Percentiles rank a stretch among this genome's conserved stretches.
Evolutionary conservation across 2,329 filamentous ascomycete species (phyloP).

Genomic region (Hymenoscyphus fraxineus): DNA sequence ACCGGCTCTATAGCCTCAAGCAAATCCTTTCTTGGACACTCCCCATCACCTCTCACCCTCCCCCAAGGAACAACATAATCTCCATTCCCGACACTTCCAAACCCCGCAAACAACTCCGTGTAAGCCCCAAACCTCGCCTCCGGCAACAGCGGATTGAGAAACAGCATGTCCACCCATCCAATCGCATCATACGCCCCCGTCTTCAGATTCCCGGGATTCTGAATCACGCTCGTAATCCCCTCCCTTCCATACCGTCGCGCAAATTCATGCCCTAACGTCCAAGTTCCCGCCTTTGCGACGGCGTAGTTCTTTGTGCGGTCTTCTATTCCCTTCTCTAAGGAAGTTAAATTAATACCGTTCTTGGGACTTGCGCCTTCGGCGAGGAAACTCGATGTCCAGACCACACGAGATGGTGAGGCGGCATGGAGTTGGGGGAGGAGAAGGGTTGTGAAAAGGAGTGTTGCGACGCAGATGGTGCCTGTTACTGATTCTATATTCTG

Average conservation of each 20-base stretch:
- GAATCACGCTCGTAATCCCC: conserved; percentile 13
- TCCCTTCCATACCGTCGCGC: conserved; percentile 11
- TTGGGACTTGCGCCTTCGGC: conserved; percentile 17
- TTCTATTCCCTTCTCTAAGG: conserved; percentile 14
- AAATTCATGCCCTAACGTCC: conserved; percentile 14
- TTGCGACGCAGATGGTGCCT: conserved; percentile 19
- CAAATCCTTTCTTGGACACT: conserved; percentile 8
- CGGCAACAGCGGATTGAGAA: conserved; percentile 8
- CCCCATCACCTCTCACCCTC: not conserved
- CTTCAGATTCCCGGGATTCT: conserved; percentile 24
- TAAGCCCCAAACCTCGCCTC: conserved; percentile 20
- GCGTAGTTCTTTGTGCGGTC: conserved; percentile 14
- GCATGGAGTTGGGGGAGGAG: conserved; percentile 40
- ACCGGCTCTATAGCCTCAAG: not conserved
- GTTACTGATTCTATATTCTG: conserved; percentile 18
- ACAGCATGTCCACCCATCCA: conserved; percentile 6
- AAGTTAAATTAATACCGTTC: conserved; percentile 15
- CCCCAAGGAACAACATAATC: conserved; percentile 20
- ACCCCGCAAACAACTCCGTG: conserved; percentile 22
- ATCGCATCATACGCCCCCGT: conserved; percentile 9
- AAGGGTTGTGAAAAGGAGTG: conserved; percentile 22
- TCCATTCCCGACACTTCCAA: conserved; percentile 13
- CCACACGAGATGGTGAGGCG: conserved; percentile 14
- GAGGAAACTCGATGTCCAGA: conserved; percentile 32
- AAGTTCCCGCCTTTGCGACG: conserved; percentile 20